Evolutionary conservation across 2,329 filamentous ascomycete species (phyloP).

Genomic region (Penicillium sp.): DNA sequence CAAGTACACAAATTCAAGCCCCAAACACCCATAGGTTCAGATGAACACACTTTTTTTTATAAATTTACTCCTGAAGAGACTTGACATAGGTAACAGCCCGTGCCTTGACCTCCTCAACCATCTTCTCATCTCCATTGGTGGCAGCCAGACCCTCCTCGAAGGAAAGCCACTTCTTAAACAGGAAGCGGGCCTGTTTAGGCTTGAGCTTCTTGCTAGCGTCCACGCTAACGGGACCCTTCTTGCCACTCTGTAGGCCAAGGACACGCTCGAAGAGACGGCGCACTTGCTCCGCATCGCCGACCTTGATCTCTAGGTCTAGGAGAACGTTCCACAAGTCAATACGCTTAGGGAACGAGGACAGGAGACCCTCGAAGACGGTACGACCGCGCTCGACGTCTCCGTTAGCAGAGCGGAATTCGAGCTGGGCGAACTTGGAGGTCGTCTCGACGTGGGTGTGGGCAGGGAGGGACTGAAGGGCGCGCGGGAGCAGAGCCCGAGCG

Average conservation of each 20-base stretch:
- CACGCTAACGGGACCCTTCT: constrained; percentile 35
- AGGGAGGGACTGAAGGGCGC: constrained; percentile 81
- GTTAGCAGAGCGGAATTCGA: constrained; percentile 82
- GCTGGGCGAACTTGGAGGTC: constrained; percentile 81
- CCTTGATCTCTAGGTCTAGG: constrained; percentile 74
- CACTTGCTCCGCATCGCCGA: constrained; percentile 62
- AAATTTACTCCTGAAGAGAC: constrained; percentile 36
- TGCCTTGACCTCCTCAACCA: constrained; percentile 67
- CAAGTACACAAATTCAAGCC: constrained; percentile 20
- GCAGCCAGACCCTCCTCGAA: constrained; percentile 69
- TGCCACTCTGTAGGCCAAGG: constrained; percentile 45
- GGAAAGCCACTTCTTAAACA: constrained; percentile 89
- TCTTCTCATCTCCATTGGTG: constrained; percentile 63
- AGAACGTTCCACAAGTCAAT: constrained; percentile 92
- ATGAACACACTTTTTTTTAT: constrained; percentile 18
- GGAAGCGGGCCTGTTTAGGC: constrained; percentile 75
- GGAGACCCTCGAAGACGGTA: constrained; percentile 87
- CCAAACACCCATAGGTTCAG: constrained; percentile 25
- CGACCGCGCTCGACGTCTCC: constrained; percentile 88
- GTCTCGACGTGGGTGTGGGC: constrained; percentile 68
- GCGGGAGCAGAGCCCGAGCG: constrained; percentile 73
- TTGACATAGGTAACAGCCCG: constrained; percentile 70
- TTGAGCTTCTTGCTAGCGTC: constrained; percentile 65
- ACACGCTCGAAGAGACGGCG: constrained; percentile 82
- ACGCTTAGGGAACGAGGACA: constrained; percentile 83